Evolutionary conservation across 768 basidiomycete genomes (phyloP), one percentile per base, ranked within the genome.

Genomic region (Kondoa malvinella): DNA sequence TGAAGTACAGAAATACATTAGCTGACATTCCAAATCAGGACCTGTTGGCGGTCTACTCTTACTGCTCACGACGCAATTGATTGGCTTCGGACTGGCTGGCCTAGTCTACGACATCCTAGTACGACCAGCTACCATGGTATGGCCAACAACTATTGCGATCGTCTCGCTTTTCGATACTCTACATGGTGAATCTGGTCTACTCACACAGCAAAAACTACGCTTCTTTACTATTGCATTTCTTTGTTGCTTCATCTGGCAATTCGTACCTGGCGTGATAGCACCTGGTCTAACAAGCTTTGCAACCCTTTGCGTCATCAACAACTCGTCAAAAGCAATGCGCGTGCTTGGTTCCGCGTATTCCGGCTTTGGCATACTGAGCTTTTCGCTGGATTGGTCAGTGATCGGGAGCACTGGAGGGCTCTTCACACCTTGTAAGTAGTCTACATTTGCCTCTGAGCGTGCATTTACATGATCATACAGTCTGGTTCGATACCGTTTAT

Each of bases 351-450:
- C 64, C 1, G 75, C 72, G 1, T 76, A 74, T 69, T 62, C 73
- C 14, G 76, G 76, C 0, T 70, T 76, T 33, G 76, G 76, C 0
- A 64, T 73, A 21, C 62, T 73, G 27, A 71, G 74, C 59, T 70
- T 76, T 34, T 70, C 68, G 1, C 69, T 77, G 34, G 76, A 77
- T 63, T 77, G 76, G 76, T 57, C 68, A 1, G 75, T 74, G 16
- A 69, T 77, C 4, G 76, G 76, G 3, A 66, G 65, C 0, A 70
- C 72, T 8, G 75, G 75, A 3, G 69, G 69, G 25, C 65, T 72
- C 2, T 74, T 72, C 66, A 74, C 74, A 3, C 75, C 76, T 1
- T 75, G 27, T 32, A 31, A 21, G n/a, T n/a, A n/a, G 61, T 27
- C 61, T 17, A 63, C 17, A 17, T 8, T 31, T 17, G 33, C 27